phyloP scores from a whole-genome alignment of 1,284 basidiomycete genomes.

The Sparassis latifolia region DNA sequence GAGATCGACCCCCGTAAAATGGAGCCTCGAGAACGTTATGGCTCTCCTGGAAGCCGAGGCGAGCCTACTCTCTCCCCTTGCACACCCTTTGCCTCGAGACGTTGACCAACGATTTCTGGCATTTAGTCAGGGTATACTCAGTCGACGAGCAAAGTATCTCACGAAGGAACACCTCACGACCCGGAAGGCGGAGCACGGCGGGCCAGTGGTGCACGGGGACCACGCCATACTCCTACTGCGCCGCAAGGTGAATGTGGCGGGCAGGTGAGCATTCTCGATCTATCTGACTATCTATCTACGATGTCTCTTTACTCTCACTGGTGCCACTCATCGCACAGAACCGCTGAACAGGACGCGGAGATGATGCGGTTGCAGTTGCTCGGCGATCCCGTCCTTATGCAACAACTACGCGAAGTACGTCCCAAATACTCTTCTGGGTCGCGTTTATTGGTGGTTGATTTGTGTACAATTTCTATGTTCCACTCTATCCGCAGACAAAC shows the following conservation, averaged over 20 bases:
- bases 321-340: constrained; percentile 27
- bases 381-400: constrained; percentile 77
- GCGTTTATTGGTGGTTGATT: not conserved
- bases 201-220: constrained; percentile 54
- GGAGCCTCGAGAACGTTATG: constrained; percentile 84
- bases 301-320: not conserved
- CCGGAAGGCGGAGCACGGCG: constrained; percentile 58
- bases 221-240: constrained; percentile 64
- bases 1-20: constrained; percentile 87
- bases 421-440: constrained; percentile 37
- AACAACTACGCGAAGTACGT: constrained; percentile 63
- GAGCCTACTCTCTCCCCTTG: constrained; percentile 26
- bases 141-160: constrained; percentile 65
- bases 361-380: constrained; percentile 86
- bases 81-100: too few relatives aligned
- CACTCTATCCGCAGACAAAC: constrained; percentile 43
- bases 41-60: constrained; percentile 90
- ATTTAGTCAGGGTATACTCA: constrained; percentile 64
- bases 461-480: not conserved
- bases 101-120: too few relatives aligned
- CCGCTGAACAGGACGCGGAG: constrained; percentile 76
- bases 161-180: constrained; percentile 59
- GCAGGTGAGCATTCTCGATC: constrained; percentile 40
- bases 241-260: constrained; percentile 52
- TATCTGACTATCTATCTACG: not conserved